Base-by-base conservation (phyloP, 495 filamentous ascomycete species). In the Neurospora terricola region DNA sequence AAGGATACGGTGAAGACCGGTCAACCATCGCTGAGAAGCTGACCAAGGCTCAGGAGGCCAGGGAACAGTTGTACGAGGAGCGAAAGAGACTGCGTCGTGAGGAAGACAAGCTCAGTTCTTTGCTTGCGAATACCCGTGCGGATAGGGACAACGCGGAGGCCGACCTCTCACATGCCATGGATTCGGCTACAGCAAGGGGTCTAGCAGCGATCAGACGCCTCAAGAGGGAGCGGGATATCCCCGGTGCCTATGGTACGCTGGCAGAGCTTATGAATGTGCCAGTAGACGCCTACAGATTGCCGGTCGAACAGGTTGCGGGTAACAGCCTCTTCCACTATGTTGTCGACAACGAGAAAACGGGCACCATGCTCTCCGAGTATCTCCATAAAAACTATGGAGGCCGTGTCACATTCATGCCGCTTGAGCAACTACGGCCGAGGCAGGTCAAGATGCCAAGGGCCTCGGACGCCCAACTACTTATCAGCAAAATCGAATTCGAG, bases 301-400 rank as follows among this genome's bases (percentile, higher is more conserved):
- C 96, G 5, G 92, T 97, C 18, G 96, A 99, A 79, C 92, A 96
- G 42, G 96, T 94, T 5, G 96, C 94, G 10, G 96, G 96, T 7
- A 91, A 91, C 74, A 96, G 93, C 80, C 84, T 99, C 9, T 99
- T 99, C 82, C 93, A 99, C 82, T 96, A 97, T 76, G 93, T 99
- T 34, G 94, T 97, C 66, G 96, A 99, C 80, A 97, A 91, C 45
- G 94, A 94, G 71, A 88, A 91, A 43, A 98, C 95, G 3, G 94
- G 94, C 0, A 92, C 93, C 1, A 88, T 88, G 71, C 89, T 97
- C 18, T 86, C 94, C 16, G 91, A 95, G 76, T 87, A 91, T 16
- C 85, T 99, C 27, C 89, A 94, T 78, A 92, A 91, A 71, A 88
- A 91, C 72, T 91, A 88, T 72, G 88, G 91, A 21, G 96, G 96